Evolutionary conservation across 2,329 filamentous ascomycete species (phyloP).

Genomic region (Alternaria solani): DNA sequence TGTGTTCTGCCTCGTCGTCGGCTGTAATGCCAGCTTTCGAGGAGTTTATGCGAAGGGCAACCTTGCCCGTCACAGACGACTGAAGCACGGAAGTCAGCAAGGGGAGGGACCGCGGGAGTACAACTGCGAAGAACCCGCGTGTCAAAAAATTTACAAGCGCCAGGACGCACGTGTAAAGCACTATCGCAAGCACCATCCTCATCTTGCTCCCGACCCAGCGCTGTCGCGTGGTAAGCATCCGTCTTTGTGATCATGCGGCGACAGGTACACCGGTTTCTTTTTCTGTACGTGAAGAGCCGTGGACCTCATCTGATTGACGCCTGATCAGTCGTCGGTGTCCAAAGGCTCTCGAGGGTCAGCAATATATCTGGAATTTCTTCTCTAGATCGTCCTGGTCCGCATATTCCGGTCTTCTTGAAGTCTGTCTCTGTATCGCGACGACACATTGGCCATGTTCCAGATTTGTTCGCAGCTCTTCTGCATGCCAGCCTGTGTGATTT

Average conservation of each 20-base stretch:
- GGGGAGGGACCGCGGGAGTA: neutral
- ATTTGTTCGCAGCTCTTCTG: neutral
- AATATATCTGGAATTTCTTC: neutral
- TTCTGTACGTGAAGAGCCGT: neutral
- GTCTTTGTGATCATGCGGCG: neutral
- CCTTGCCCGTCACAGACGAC: conserved; percentile 3
- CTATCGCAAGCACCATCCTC: conserved; percentile 7
- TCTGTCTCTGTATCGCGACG: neutral
- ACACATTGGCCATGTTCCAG: neutral
- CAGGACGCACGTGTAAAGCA: conserved; percentile 21
- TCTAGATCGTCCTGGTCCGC: neutral
- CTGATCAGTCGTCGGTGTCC: neutral
- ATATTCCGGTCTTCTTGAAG: neutral
- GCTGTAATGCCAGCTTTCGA: neutral
- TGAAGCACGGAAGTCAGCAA: conserved; percentile 1
- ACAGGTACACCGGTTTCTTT: neutral
- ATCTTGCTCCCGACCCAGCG: neutral
- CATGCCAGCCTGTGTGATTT: neutral
- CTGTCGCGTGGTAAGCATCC: neutral
- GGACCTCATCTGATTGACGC: neutral
- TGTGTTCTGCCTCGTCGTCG: neutral
- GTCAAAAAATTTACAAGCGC: conserved; percentile 8
- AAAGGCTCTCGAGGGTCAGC: neutral
- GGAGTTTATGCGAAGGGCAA: conserved; percentile 6
- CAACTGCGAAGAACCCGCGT: neutral